Evolutionary conservation across 2,329 filamentous ascomycete genomes (phyloP).

Genomic region (Sporothrix humicola): DNA sequence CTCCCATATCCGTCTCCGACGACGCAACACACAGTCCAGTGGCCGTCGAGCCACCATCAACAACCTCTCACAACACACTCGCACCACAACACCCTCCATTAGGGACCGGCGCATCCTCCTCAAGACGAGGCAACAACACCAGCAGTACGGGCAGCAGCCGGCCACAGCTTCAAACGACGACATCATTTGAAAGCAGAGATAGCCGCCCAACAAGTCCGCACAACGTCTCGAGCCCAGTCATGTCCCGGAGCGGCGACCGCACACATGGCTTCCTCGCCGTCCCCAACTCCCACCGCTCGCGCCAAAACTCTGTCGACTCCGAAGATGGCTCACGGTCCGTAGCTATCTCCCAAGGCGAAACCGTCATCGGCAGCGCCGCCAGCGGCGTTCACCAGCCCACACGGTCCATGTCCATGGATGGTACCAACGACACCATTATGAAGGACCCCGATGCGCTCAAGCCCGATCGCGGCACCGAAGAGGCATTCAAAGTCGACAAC

Average conservation of each 20-base stretch:
- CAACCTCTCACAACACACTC: background rate
- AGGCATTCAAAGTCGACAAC: constrained; percentile 74
- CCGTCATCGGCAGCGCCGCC: constrained; percentile 59
- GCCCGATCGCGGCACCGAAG: constrained; percentile 76
- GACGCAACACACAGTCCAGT: constrained; percentile 48
- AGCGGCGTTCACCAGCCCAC: constrained; percentile 51
- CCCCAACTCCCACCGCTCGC: constrained; percentile 63
- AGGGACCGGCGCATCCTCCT: constrained; percentile 33
- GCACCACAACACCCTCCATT: constrained; percentile 44
- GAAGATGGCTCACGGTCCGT: constrained; percentile 64
- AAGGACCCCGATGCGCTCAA: constrained; percentile 71
- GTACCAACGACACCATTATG: constrained; percentile 60
- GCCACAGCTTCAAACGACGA: constrained; percentile 58
- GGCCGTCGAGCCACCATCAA: constrained; percentile 6
- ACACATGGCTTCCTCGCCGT: constrained; percentile 67
- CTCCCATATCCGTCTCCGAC: constrained; percentile 49
- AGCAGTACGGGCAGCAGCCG: constrained; percentile 35
- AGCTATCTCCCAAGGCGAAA: constrained; percentile 66
- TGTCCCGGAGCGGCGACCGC: constrained; percentile 55
- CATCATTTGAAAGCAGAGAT: constrained; percentile 69
- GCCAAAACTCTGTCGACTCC: constrained; percentile 73
- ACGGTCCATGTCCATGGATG: constrained; percentile 43
- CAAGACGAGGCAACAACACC: constrained; percentile 11
- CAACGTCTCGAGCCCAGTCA: constrained; percentile 68
- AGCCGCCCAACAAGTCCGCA: constrained; percentile 73